phyloP scores from a whole-genome alignment of 1,284 basidiomycete species.

The Tilletiopsis washingtonensis region DNA sequence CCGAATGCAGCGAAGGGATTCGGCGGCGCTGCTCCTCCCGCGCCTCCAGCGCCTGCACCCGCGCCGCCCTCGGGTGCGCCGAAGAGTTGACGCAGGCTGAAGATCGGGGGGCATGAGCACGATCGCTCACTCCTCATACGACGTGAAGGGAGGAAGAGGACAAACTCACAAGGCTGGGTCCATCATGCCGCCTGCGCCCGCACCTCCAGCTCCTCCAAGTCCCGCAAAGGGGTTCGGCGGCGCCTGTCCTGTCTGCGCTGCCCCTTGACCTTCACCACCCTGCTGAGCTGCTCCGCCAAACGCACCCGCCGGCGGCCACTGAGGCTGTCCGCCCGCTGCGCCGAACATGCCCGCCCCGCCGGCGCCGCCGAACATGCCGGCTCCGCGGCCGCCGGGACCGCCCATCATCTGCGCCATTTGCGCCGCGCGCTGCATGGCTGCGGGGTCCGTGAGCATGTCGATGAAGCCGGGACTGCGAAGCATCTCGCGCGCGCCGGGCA shows the following conservation, averaged over 20 bases:
- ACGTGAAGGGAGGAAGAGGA: not conserved
- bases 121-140: not conserved
- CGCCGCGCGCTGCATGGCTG: constrained; percentile 38
- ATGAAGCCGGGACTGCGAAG: constrained; percentile 39
- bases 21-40: constrained; percentile 4
- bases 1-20: constrained; percentile 9
- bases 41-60: constrained; percentile 3
- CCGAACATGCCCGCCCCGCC: constrained; percentile 15
- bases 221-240: constrained; percentile 1
- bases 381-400: constrained; percentile 13
- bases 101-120: not conserved
- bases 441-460: constrained; percentile 41
- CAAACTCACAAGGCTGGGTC: constrained; percentile 7
- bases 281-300: constrained; percentile 3
- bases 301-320: constrained; percentile 10
- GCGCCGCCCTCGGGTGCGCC: constrained; percentile 1
- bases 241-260: not conserved
- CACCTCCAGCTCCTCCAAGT: constrained; percentile 3
- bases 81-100: constrained; percentile 7
- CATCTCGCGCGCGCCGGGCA: constrained; percentile 24
- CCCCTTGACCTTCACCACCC: not conserved
- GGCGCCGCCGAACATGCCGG: too few species aligned
- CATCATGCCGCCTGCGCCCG: constrained; percentile 5
- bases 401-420: constrained; percentile 34
- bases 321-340: constrained; percentile 8